Percentiles rank a stretch among this genome's conserved stretches.
Evolutionary conservation across 768 basidiomycete genomes (phyloP).

Genomic region (Leccinum pellstonianum): DNA sequence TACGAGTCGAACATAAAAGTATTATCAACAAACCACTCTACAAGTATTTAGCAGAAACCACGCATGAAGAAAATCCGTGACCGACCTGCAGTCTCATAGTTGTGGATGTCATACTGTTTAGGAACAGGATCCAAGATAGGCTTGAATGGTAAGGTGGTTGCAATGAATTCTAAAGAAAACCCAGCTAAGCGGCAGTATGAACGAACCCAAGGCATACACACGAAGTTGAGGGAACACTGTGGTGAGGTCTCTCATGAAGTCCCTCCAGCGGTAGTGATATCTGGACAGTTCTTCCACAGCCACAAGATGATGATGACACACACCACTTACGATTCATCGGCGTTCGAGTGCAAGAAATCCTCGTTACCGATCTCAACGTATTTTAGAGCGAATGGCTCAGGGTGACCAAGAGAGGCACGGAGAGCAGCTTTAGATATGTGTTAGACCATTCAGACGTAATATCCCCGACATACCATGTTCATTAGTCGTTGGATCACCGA

Average conservation of each 20-base stretch:
- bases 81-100: constrained; percentile 46
- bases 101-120: constrained; percentile 53
- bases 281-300: constrained; percentile 18
- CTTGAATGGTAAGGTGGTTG: constrained; percentile 43
- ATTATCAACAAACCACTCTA: constrained; percentile 43
- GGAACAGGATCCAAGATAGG: constrained; percentile 51
- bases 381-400: constrained; percentile 49
- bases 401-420: constrained; percentile 56
- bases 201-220: constrained; percentile 27
- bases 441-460: background rate
- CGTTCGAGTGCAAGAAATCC: constrained; percentile 41
- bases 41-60: background rate
- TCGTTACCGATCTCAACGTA: constrained; percentile 63
- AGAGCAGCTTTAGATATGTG: constrained; percentile 38
- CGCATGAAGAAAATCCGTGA: no score
- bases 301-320: background rate
- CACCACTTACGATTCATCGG: constrained; percentile 16
- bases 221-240: constrained; percentile 49
- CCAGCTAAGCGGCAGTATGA: constrained; percentile 9
- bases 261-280: constrained; percentile 48
- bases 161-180: constrained; percentile 47
- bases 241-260: constrained; percentile 44
- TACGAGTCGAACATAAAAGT: constrained; percentile 50
- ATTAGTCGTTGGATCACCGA: constrained; percentile 49
- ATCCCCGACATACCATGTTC: constrained; percentile 28